Evolutionary conservation across 371 early-diverging fungal species (phyloP).

Genomic region (Mortierella sp.): DNA sequence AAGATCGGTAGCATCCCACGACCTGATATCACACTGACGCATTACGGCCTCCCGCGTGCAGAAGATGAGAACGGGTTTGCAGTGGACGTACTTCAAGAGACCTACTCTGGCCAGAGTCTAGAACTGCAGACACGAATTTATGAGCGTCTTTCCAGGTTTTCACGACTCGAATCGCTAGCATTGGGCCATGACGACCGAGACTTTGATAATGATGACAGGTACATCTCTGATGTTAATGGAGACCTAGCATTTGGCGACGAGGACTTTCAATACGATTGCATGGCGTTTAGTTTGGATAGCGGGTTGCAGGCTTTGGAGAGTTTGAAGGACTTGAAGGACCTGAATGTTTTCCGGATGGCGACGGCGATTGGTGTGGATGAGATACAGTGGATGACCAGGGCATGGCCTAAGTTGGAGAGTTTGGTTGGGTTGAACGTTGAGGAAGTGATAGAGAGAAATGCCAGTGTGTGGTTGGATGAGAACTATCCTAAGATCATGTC

Average conservation of each 20-base stretch:
- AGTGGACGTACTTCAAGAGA: background rate
- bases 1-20: background rate
- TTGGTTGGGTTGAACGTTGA: background rate
- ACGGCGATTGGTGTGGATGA: background rate
- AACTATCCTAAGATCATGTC: background rate
- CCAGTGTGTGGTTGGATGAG: background rate
- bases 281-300: background rate
- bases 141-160: background rate
- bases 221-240: too few relatives aligned
- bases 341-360: background rate
- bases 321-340: background rate
- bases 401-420: background rate
- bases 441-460: background rate
- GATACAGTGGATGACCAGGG: background rate
- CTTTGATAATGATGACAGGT: too few relatives aligned
- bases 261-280: background rate
- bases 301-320: background rate
- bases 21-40: background rate
- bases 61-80: background rate
- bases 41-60: background rate
- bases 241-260: background rate
- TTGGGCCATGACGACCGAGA: background rate
- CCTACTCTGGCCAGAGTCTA: background rate
- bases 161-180: background rate
- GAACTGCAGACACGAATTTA: background rate